phyloP scores from a whole-genome alignment of 345 rosid species.

The Turnera subulata region DNA sequence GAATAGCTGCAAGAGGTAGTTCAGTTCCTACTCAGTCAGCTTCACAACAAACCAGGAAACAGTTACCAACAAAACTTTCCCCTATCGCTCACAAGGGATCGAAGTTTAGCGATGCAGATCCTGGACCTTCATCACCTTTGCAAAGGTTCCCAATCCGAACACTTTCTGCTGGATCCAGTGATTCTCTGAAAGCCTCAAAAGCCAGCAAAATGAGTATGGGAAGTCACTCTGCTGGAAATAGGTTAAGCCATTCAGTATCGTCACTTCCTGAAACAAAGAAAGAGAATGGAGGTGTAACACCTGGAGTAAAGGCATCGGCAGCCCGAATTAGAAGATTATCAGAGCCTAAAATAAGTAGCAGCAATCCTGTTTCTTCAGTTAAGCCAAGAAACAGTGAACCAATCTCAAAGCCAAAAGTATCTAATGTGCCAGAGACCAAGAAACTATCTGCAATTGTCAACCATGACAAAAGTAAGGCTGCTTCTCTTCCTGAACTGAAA shows the following conservation, averaged over 20 bases:
- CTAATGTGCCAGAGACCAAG: slow-evolving; percentile 54
- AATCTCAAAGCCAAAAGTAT: slow-evolving; percentile 38
- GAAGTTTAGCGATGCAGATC: slow-evolving; percentile 77
- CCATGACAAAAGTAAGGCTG: slow-evolving; percentile 69
- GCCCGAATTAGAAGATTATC: slow-evolving; percentile 76
- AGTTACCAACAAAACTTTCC: slow-evolving; percentile 51
- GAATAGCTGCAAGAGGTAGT: slow-evolving; percentile 74
- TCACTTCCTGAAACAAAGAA: slow-evolving; percentile 60
- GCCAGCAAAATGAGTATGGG: slow-evolving; percentile 45
- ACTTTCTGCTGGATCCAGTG: slow-evolving; percentile 48
- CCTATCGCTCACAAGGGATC: slow-evolving; percentile 61
- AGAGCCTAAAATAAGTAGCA: slow-evolving; percentile 55
- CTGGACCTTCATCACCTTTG: slow-evolving; percentile 67
- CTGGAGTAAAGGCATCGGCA: slow-evolving; percentile 55
- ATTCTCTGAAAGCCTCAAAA: slow-evolving; percentile 46
- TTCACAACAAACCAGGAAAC: slow-evolving; percentile 49
- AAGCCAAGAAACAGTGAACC: slow-evolving; percentile 42
- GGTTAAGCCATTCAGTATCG: slow-evolving; percentile 52
- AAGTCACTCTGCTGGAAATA: slow-evolving; percentile 49
- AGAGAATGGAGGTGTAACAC: slow-evolving; percentile 34
- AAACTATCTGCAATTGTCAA: slow-evolving; percentile 77
- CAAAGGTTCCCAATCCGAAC: slow-evolving; percentile 50
- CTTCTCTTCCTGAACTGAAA: slow-evolving; percentile 79
- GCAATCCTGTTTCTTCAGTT: slow-evolving; percentile 38
- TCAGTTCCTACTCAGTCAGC: slow-evolving; percentile 43